Percentiles rank a stretch among this genome's conserved stretches.
Conservation (phyloP, 164 flowering plant species). For the Tetracentron sinense region DNA sequence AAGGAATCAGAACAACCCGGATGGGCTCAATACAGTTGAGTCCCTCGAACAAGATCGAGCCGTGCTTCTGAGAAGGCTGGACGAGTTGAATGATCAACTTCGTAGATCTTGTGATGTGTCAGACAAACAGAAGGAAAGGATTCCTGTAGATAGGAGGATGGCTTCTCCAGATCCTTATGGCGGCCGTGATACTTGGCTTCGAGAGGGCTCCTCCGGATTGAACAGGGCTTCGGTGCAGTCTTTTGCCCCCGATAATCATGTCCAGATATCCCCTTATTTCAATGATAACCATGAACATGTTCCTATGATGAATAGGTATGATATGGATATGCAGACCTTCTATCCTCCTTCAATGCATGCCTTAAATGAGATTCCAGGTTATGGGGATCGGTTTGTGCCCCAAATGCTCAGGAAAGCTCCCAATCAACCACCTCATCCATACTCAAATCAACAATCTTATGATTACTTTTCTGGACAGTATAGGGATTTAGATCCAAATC, state of each 20-base stretch:
- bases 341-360: constrained; percentile 41
- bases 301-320: constrained; percentile 30
- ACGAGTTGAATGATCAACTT: constrained; percentile 70
- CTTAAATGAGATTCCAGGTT: constrained; percentile 35
- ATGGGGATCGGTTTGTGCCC: constrained; percentile 35
- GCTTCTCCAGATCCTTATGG: constrained; percentile 34
- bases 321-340: constrained; percentile 29
- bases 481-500: constrained; percentile 28
- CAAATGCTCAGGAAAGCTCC: constrained; percentile 33
- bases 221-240: constrained; percentile 28
- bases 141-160: constrained; percentile 35
- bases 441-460: constrained; percentile 27
- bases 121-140: constrained; percentile 42
- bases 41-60: constrained; percentile 56
- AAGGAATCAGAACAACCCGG: constrained; percentile 16
- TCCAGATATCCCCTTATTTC: constrained; percentile 27
- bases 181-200: constrained; percentile 28
- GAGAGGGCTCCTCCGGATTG: constrained; percentile 27
- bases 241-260: constrained; percentile 27
- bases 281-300: constrained; percentile 24
- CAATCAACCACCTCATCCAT: constrained; percentile 25
- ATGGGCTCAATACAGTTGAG: constrained; percentile 32
- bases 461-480: constrained; percentile 37
- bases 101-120: constrained; percentile 44
- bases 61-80: constrained; percentile 64